phyloP scores from a whole-genome alignment of 1,284 basidiomycete genomes.

The Puccinia coronata region DNA sequence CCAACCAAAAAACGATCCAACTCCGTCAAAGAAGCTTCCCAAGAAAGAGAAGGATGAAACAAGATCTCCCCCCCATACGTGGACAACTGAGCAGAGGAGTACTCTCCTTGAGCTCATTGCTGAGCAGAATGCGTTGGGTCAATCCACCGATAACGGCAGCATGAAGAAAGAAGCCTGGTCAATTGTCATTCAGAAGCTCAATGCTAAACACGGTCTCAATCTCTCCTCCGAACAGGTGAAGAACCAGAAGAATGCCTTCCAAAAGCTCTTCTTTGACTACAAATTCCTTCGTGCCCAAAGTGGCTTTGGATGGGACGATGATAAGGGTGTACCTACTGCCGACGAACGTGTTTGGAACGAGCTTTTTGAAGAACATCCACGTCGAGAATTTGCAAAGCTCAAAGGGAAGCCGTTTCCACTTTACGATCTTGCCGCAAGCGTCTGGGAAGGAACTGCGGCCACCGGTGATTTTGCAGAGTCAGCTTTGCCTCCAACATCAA shows the following conservation, averaged over 20 bases:
- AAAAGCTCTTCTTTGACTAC: background rate
- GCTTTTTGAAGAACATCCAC: background rate
- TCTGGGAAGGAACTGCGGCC: background rate
- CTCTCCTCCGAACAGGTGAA: background rate
- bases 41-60: background rate
- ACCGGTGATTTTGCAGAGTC: background rate
- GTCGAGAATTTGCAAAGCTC: background rate
- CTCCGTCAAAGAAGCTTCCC: background rate
- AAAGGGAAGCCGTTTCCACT: background rate
- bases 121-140: background rate
- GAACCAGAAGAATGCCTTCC: background rate
- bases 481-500: background rate
- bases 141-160: background rate
- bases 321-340: background rate
- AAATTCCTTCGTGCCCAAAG: background rate
- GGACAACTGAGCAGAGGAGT: background rate
- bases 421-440: background rate
- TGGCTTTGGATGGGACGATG: slow-evolving; percentile 3
- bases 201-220: background rate
- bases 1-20: background rate
- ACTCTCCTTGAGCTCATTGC: background rate
- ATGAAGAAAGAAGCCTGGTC: slow-evolving; percentile 1
- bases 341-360: background rate
- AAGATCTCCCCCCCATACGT: background rate
- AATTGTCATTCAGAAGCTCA: background rate